phyloP scores from a whole-genome alignment of 2,329 filamentous ascomycete genomes.

The Dothiorella sarmentorum region DNA sequence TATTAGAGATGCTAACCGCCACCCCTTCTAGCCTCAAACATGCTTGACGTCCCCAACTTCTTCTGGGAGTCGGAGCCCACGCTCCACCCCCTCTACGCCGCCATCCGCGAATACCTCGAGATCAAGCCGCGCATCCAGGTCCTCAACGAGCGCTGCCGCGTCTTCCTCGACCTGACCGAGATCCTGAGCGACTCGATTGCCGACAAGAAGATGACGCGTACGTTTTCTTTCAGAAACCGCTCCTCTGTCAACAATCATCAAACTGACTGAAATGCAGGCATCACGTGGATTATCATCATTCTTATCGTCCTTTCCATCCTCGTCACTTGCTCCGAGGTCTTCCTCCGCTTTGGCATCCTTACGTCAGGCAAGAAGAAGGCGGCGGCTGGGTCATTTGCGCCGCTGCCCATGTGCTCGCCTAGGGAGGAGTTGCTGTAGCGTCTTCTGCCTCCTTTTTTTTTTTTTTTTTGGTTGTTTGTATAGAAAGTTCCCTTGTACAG shows the following conservation, averaged over 20 bases:
- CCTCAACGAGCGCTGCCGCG: conserved; percentile 91
- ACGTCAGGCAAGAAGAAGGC: conserved; percentile 1
- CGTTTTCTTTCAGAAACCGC: conserved; percentile 21
- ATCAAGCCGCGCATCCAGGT: conserved; percentile 95
- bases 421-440: conserved; percentile 2
- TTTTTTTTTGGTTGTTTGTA: not conserved
- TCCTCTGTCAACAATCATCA: not conserved
- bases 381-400: not conserved
- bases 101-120: conserved; percentile 94
- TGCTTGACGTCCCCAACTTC: conserved; percentile 93
- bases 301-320: conserved; percentile 88
- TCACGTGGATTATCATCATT: conserved; percentile 97
- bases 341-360: conserved; percentile 64
- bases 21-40: conserved; percentile 73
- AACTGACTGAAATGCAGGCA: conserved; percentile 43
- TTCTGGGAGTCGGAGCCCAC: conserved; percentile 98
- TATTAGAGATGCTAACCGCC: no score
- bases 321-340: conserved; percentile 86
- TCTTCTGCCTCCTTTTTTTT: not conserved
- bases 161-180: conserved; percentile 94
- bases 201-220: conserved; percentile 86
- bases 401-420: conserved; percentile 15
- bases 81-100: conserved; percentile 87
- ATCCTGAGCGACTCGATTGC: conserved; percentile 90
- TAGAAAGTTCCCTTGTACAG: conserved; percentile 3